Base-by-base conservation (phyloP, 192 early-diverging fungal genomes). In the Coemansia sp. region DNA sequence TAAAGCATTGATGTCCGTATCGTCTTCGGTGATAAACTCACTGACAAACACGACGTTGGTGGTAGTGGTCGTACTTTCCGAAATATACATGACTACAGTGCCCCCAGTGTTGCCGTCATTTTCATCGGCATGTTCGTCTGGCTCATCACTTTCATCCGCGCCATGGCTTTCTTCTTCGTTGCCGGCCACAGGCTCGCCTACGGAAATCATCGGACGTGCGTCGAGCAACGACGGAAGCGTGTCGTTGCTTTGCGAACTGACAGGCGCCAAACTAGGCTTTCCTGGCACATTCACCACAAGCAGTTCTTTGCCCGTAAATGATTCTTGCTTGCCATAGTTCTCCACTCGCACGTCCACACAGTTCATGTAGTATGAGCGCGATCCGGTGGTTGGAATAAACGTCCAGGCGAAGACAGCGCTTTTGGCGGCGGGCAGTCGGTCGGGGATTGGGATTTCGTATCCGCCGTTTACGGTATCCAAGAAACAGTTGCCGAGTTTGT, bases 381-480 rank as follows among this genome's bases (percentile, higher is more conserved):
- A 37, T 0, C 68, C 69, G 9, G 41, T 12, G 12, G 61, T 63
- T 2, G 65, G 65, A 52, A 81, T 72, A 73, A 73, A 81, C 14
- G 73, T 67, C 78, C 78, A 81, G 11, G 82, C 78, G 39, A 89
- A 81, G 3, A 83, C 71, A 0, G 73, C 86, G 29, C 66, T 72
- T 32, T 84, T 79, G 2, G 73, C 38, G 2, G 83, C 72, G 0
- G 88, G 88, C 57, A 86, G 67, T 0, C 64, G 54, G 8, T 65
- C 69, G 8, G 88, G 88, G 52, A 90, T 71, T 4, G 70, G 70
- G 0, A 90, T 74, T 24, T 85, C 59, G 19, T 60, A 67, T 9
- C 69, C 69, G 27, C 70, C 71, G 19, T 82, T 76, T 15, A 75
- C 63, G 2, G 73, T 72, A 24, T 70, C 73, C 2, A 72, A 48